Evolutionary conservation across 768 basidiomycete genomes (phyloP), one percentile per base, ranked within the genome.

Genomic region (Tremella yokohamensis): DNA sequence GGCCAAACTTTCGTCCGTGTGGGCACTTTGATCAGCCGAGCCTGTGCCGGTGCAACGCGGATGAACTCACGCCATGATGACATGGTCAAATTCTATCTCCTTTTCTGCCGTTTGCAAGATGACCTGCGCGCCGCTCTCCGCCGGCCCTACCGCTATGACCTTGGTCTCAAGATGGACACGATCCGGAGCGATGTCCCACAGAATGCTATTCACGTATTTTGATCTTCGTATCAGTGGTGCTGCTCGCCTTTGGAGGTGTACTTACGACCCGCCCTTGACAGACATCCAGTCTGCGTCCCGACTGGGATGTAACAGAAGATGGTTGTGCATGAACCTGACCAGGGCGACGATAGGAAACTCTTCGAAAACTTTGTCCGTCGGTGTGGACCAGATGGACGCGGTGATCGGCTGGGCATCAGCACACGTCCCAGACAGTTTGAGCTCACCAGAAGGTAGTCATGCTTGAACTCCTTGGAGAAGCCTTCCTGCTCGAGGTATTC

Each of bases 371-470:
- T 82, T 82, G 61, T 84, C 84, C 9, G 87, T 84, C 0, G 86
- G 84, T 0, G 86, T 88, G 47, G 84, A 87, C 87, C 87, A 89
- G 42, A 89, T 84, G 1, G 86, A 84, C 0, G 86, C 87, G 8
- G 85, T 87, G 85, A 89, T 86, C 0, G 87, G 87, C 87, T 87
- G 65, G n/a, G 8, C 29, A 19, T 38, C 13, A 25, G 9, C 49
- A 15, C 18, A n/a, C n/a, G 22, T 26, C 20, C 44, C 20, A n/a
- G 13, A 22, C 25, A 37, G 13, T 19, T 19, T 20, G 19, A 50
- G 29, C 84, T 72, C 64, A 87, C 87, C 58, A 89, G 82, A 20
- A 89, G 79, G 70, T 88, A 89, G 72, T 89, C 83, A 62, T 88
- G 84, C 39, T 81, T 79, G 75, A 89, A 89, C 0, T 81, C 80